Evolutionary conservation across 805 yeast species (phyloP).

Genomic region (Teunomyces panamensis): DNA sequence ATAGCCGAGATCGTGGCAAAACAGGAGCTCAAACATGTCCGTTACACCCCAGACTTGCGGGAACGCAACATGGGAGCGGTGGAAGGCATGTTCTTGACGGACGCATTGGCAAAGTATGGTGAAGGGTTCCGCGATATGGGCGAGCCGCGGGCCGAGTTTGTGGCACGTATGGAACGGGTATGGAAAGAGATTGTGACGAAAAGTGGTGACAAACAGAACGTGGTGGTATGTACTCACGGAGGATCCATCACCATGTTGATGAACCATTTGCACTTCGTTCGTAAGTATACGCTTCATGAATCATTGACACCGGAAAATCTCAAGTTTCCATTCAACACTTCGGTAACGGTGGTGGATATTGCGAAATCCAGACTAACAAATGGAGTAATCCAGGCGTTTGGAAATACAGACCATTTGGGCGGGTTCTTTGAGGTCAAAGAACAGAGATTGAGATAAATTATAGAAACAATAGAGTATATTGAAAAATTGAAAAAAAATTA

Average conservation of each 20-base stretch:
- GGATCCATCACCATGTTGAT: constrained; percentile 69
- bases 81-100: constrained; percentile 68
- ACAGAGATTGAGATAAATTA: constrained; percentile 14
- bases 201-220: constrained; percentile 40
- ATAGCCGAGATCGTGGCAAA: constrained; percentile 37
- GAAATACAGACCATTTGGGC: constrained; percentile 68
- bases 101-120: constrained; percentile 64
- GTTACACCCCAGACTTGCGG: constrained; percentile 47
- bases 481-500: neutral
- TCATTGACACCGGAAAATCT: constrained; percentile 39
- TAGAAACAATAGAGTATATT: neutral
- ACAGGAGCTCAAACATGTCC: constrained; percentile 18
- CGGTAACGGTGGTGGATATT: constrained; percentile 65
- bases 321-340: constrained; percentile 70
- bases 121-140: constrained; percentile 61
- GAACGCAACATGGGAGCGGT: constrained; percentile 76
- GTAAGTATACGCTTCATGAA: constrained; percentile 34
- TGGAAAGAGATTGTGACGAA: constrained; percentile 43
- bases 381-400: constrained; percentile 53
- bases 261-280: constrained; percentile 45
- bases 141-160: constrained; percentile 49
- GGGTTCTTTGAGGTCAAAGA: constrained; percentile 22
- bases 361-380: constrained; percentile 28
- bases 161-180: constrained; percentile 46
- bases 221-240: constrained; percentile 73